phyloP scores from a whole-genome alignment of 306 rosid genomes.

The Oemleria cerasiformis region DNA sequence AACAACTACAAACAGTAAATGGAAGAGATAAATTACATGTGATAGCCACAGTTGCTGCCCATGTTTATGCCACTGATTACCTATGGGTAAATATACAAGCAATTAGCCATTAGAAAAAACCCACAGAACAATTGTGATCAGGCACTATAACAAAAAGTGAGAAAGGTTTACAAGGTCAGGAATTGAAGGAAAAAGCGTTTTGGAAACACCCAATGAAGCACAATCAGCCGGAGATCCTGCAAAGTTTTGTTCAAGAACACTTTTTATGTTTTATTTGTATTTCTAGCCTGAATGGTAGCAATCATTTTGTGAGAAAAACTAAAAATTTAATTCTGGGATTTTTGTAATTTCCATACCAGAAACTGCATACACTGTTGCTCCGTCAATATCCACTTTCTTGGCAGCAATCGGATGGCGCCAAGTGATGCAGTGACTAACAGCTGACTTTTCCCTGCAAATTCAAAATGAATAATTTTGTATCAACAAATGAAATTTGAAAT shows the following conservation, averaged over 20 bases:
- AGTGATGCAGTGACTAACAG: conserved; percentile 76
- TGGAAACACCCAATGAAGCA: conserved; percentile 78
- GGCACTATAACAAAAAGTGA: background rate
- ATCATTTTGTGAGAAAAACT: background rate
- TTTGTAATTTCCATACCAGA: conserved; percentile 41
- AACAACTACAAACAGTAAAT: background rate
- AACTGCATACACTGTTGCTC: conserved; percentile 68
- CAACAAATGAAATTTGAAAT: background rate
- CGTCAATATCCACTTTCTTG: conserved; percentile 57
- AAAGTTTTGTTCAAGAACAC: conserved; percentile 8
- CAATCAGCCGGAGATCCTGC: conserved; percentile 96
- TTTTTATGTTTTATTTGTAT: background rate
- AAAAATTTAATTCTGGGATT: background rate
- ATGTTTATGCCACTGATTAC: conserved; percentile 92
- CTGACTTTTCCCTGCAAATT: conserved; percentile 67
- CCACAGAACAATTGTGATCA: background rate
- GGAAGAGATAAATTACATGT: conserved; percentile 47
- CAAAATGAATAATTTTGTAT: background rate
- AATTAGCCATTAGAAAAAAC: conserved; percentile 18
- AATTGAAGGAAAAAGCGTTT: conserved; percentile 58
- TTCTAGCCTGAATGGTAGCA: background rate
- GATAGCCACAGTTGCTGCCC: conserved; percentile 94
- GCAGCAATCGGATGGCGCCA: conserved; percentile 69
- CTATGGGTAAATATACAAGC: conserved; percentile 36
- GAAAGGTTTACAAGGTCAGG: conserved; percentile 61